These are phyloP conservation scores for Lactarius hengduanensis DNA, from an alignment of 768 basidiomycete species.

Conservation along the genomic window DNA sequence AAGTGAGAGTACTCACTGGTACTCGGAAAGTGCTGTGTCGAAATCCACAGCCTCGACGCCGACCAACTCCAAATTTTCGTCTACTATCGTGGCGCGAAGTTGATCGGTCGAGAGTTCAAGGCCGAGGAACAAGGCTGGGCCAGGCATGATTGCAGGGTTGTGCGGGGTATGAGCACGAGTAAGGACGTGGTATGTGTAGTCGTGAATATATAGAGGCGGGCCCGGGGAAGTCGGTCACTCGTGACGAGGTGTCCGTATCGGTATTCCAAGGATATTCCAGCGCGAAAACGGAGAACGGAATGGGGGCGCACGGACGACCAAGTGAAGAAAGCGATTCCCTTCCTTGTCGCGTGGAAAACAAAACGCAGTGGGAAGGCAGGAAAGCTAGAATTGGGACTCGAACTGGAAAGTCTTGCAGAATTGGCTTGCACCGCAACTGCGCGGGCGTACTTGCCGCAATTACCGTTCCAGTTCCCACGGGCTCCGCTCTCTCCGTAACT, in stretches of 20 bases:
- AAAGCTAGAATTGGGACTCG: not conserved
- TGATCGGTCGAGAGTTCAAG: slow-evolving; percentile 85
- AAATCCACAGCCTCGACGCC: slow-evolving; percentile 84
- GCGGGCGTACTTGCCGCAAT: not conserved
- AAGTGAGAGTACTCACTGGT: slow-evolving; percentile 57
- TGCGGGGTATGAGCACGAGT: not conserved
- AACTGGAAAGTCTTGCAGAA: not conserved
- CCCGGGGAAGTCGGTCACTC: slow-evolving; percentile 11
- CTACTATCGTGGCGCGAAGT: slow-evolving; percentile 78
- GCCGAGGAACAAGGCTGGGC: slow-evolving; percentile 56
- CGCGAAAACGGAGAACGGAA: slow-evolving; percentile 13
- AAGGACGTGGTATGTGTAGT: slow-evolving; percentile 5
- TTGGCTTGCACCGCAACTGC: not conserved
- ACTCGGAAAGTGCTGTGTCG: slow-evolving; percentile 74
- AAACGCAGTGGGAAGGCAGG: not conserved
- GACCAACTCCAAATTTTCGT: slow-evolving; percentile 77
- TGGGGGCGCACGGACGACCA: not conserved
- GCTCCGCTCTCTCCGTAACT: not conserved
- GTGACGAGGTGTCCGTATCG: slow-evolving; percentile 16
- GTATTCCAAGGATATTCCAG: slow-evolving; percentile 7
- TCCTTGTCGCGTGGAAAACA: slow-evolving; percentile 5
- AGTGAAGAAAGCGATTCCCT: slow-evolving; percentile 1
- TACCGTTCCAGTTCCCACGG: not conserved
- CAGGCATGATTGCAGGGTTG: no score
- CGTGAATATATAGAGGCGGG: slow-evolving; percentile 3